Evolutionary conservation across 2,329 filamentous ascomycete genomes (phyloP), one percentile per base, ranked within the genome.

Genomic region (Fusarium transvaalense): DNA sequence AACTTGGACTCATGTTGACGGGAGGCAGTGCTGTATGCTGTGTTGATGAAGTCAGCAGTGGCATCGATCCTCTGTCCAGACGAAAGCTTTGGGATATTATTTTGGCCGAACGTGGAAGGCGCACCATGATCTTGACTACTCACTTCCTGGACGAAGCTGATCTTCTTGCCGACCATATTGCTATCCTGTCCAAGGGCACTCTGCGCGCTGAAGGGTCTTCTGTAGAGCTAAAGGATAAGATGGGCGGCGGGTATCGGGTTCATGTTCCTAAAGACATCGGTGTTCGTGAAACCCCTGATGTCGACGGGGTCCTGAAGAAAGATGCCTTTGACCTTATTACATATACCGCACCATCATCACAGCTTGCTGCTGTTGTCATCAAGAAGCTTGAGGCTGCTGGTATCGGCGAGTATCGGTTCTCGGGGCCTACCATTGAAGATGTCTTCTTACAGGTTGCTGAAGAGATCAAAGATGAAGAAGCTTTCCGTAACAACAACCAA

Each of bases 71-170:
- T 0, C 82, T 97, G 2, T 94, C 92, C 21, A 86, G 95, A 56
- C 84, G 94, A 29, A 97, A 97, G 80, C 92, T 97, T 25, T 97
- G 94, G 94, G 93, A 97, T 71, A 97, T 97, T 62, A 83, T 97
- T 23, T 83, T 97, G 14, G 91, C 91, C 2, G 94, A 97, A 78
- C 88, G 94, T 59, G 94, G 93, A 21, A 85, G 85, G 62, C 85
- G 94, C 41, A 97, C 94, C 0, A 92, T 97, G 72, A 88, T 97
- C 41, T 79, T 97, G 59, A 97, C 94, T 0, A 97, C 94, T 0
- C 95, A 97, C 77, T 97, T 97, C 78, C 84, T 97, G 10, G 95
- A 97, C 74, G 95, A 97, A 78, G 95, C 94, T 1, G 94, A 97
- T 75, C 83, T 97, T 2, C 85, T 97, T 1, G 91, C 94, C 0